Conservation (phyloP, 1,139 yeast species). For the Yamadazyma kanchanaburiensis region DNA sequence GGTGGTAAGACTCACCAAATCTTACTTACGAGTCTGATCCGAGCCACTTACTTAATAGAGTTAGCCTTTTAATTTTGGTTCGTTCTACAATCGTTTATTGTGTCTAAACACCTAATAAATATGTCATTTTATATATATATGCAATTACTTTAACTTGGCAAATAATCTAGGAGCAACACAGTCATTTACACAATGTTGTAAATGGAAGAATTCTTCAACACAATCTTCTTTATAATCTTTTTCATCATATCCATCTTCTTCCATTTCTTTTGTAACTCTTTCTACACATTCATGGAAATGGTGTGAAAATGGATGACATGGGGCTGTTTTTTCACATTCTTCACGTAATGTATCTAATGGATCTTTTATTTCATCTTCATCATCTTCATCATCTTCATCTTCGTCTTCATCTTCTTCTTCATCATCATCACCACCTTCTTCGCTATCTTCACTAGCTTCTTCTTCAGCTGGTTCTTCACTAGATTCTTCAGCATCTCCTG, state of each 20-base stretch:
- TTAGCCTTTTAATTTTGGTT: no score
- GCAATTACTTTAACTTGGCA: slow-evolving; percentile 79
- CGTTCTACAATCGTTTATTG: no score
- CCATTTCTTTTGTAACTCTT: slow-evolving; percentile 85
- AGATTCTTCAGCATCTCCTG: slow-evolving; percentile 7
- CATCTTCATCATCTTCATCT: slow-evolving; percentile 74
- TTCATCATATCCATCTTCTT: slow-evolving; percentile 78
- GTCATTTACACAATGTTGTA: slow-evolving; percentile 89
- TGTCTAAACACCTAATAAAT: slow-evolving; percentile 1
- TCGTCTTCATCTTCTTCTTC: slow-evolving; percentile 68
- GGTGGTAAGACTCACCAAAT: no score
- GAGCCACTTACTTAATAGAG: no score
- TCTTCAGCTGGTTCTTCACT: slow-evolving; percentile 28
- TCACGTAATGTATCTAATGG: slow-evolving; percentile 66
- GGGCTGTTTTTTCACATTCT: slow-evolving; percentile 64
- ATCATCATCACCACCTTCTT: slow-evolving; percentile 50
- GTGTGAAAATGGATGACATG: slow-evolving; percentile 75
- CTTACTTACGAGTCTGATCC: no score
- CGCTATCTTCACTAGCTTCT: slow-evolving; percentile 41
- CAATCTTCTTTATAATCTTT: slow-evolving; percentile 92
- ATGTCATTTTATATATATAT: neutral
- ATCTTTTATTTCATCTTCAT: slow-evolving; percentile 70
- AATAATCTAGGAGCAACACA: slow-evolving; percentile 92
- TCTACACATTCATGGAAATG: slow-evolving; percentile 94
- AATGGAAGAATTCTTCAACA: slow-evolving; percentile 96